Conservation (phyloP, 2,329 filamentous ascomycete genomes). For the Cercospora zeae-maydis region DNA sequence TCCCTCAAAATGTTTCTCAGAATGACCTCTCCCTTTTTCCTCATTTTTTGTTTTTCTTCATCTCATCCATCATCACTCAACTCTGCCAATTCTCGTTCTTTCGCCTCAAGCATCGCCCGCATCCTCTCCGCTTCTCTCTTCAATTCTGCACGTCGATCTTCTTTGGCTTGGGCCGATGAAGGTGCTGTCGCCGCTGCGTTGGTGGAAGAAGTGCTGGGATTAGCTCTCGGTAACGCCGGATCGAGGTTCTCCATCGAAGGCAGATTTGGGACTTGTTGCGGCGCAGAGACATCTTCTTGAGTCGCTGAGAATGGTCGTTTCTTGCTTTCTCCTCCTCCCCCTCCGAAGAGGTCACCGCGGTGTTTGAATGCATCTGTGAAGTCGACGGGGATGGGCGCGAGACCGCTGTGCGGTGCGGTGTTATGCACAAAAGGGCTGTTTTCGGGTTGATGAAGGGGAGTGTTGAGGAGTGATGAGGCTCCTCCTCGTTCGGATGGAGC, state of each 20-base stretch:
- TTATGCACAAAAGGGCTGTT: constrained; percentile 9
- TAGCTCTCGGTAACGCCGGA: constrained; percentile 38
- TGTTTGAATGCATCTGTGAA: constrained; percentile 37
- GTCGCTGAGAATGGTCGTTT: constrained; percentile 64
- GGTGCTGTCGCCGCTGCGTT: not conserved
- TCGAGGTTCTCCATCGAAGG: constrained; percentile 33
- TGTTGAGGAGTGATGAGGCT: constrained; percentile 6
- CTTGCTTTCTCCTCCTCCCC: constrained; percentile 35
- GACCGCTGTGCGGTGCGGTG: constrained; percentile 21
- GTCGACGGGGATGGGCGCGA: constrained; percentile 36
- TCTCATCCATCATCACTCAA: constrained; percentile 22
- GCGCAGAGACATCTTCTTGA: constrained; percentile 23
- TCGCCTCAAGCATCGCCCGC: constrained; percentile 66
- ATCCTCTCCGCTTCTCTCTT: constrained; percentile 72
- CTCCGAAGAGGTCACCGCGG: constrained; percentile 9
- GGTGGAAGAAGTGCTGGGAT: not conserved
- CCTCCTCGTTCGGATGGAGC: constrained; percentile 16
- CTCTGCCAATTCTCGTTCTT: constrained; percentile 66
- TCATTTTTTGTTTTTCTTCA: not conserved
- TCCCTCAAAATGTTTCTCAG: not conserved
- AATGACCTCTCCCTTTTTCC: not conserved
- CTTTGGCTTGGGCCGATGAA: constrained; percentile 38
- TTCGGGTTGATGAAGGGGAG: constrained; percentile 12
- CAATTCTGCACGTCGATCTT: constrained; percentile 62
- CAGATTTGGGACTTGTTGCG: constrained; percentile 17